A percentile compares a stretch with the other conserved stretches of the same genome.
These are phyloP conservation scores for Fusarium sp. DNA, from an alignment of 2,329 filamentous ascomycete genomes.

Conservation along the genomic window DNA sequence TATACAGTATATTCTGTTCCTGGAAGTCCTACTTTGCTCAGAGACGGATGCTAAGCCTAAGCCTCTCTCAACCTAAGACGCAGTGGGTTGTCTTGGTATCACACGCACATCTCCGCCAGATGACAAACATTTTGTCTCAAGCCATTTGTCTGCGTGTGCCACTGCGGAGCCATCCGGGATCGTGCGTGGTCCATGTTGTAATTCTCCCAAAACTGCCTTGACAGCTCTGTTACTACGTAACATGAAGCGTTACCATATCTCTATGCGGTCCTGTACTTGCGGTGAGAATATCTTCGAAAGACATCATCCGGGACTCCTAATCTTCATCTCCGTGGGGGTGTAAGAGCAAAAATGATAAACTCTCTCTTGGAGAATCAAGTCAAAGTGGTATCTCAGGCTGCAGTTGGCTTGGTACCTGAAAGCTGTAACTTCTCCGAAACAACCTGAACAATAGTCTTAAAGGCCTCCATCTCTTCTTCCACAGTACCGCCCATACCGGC, in stretches of 20 bases:
- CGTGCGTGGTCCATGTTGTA: slow-evolving; percentile 30
- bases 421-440: slow-evolving; percentile 56
- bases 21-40: neutral
- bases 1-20: neutral
- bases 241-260: slow-evolving; percentile 6
- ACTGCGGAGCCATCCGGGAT: slow-evolving; percentile 30
- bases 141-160: slow-evolving; percentile 30
- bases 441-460: slow-evolving; percentile 78
- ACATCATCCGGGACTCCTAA: neutral
- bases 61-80: slow-evolving; percentile 1
- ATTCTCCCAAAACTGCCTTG: slow-evolving; percentile 33
- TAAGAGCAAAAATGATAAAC: neutral
- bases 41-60: neutral
- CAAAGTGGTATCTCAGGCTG: neutral
- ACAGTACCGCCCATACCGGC: slow-evolving; percentile 81
- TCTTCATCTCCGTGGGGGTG: neutral
- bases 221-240: slow-evolving; percentile 22
- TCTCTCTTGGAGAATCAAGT: neutral
- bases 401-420: slow-evolving; percentile 18
- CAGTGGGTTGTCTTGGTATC: slow-evolving; percentile 10
- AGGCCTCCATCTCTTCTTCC: slow-evolving; percentile 94
- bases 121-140: slow-evolving; percentile 43
- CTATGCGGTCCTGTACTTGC: neutral
- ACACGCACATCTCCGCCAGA: slow-evolving; percentile 30
- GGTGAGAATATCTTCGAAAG: neutral